These are phyloP conservation scores for Backusella circina DNA, from an alignment of 192 early-diverging fungal species.

Conservation along the genomic window DNA sequence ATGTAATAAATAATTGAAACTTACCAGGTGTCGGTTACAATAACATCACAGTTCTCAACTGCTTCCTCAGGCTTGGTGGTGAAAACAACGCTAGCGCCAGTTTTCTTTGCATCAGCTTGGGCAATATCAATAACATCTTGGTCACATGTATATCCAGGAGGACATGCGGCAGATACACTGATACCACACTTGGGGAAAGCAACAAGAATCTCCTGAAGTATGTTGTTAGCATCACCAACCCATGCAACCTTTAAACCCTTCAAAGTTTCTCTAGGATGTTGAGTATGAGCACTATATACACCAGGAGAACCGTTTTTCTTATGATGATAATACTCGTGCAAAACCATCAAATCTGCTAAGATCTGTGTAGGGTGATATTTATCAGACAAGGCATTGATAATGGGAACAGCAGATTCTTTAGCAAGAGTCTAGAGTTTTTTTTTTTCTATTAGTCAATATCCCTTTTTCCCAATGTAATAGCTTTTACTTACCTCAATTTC, in stretches of 20 bases:
- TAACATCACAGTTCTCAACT: constrained; percentile 75
- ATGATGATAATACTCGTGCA: constrained; percentile 76
- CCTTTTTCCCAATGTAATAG: not conserved
- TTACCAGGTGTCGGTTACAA: constrained; percentile 97
- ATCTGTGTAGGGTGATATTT: constrained; percentile 97
- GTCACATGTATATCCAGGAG: constrained; percentile 75
- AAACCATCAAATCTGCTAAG: constrained; percentile 91
- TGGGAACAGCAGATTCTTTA: constrained; percentile 82
- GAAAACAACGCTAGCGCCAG: constrained; percentile 47
- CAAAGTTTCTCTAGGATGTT: constrained; percentile 54
- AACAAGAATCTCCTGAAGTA: constrained; percentile 86
- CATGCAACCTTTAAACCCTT: constrained; percentile 85
- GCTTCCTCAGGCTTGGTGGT: constrained; percentile 76
- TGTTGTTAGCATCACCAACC: constrained; percentile 99
- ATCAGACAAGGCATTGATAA: constrained; percentile 94
- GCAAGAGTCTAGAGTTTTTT: constrained; percentile 61
- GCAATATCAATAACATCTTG: constrained; percentile 69
- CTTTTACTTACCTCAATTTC: constrained; percentile 71
- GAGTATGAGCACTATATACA: constrained; percentile 39
- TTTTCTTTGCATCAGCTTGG: constrained; percentile 50
- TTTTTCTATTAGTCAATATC: not conserved
- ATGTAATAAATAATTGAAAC: not conserved
- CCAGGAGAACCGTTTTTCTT: constrained; percentile 24
- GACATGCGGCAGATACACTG: constrained; percentile 79
- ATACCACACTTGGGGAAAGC: constrained; percentile 89